A percentile compares a stretch with the other conserved stretches of the same genome.
phyloP scores from a whole-genome alignment of 2,329 filamentous ascomycete species.

The Verticillium dahliae region DNA sequence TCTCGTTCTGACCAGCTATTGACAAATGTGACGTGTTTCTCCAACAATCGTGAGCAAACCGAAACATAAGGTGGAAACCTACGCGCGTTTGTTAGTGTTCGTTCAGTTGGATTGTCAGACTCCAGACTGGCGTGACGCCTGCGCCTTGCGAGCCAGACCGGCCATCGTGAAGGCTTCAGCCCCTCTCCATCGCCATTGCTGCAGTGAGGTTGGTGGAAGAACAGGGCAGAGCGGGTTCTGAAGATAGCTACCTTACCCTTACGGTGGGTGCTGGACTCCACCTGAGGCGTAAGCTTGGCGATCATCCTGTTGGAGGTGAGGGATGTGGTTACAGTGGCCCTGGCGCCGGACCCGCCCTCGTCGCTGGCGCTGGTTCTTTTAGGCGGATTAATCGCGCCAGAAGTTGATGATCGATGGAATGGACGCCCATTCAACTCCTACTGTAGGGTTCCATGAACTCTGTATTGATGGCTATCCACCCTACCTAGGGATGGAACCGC shows the following conservation, averaged over 20 bases:
- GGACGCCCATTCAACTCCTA: background rate
- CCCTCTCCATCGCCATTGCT: background rate
- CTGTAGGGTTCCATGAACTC: too few relatives aligned
- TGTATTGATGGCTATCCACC: too few relatives aligned
- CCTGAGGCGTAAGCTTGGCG: background rate
- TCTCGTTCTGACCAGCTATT: background rate
- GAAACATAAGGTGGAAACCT: background rate
- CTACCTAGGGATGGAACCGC: background rate
- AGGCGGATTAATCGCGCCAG: background rate
- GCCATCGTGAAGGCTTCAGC: background rate
- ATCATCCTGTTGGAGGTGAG: background rate
- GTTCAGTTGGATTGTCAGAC: background rate
- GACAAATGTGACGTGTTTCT: background rate
- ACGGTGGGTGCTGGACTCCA: background rate
- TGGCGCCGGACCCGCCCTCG: background rate
- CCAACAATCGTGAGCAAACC: background rate
- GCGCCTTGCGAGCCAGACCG: background rate
- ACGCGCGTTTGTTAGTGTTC: background rate
- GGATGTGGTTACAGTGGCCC: background rate
- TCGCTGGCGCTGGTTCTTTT: background rate
- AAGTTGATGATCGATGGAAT: background rate
- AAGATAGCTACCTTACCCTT: background rate
- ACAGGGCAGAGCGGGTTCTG: background rate
- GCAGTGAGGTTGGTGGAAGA: background rate
- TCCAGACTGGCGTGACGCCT: background rate